These are phyloP conservation scores for Avena sativa DNA, from an alignment of 176 grass and related monocot species.

Conservation along the genomic window DNA sequence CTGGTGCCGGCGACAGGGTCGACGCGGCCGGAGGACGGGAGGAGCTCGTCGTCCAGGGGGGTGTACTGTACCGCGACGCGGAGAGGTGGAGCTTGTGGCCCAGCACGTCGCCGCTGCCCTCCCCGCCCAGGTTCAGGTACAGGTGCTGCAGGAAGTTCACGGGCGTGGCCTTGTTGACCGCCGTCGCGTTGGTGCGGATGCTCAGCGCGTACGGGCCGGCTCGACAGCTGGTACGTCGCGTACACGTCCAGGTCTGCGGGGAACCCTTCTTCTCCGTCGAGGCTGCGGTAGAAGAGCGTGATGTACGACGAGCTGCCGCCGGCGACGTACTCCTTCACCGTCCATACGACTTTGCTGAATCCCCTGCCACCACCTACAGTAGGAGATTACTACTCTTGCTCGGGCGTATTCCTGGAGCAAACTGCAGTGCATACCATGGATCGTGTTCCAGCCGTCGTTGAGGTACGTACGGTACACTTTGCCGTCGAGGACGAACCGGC, in stretches of 20 bases:
- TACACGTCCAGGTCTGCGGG: conserved; percentile 71
- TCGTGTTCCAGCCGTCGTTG: conserved; percentile 71
- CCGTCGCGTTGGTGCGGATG: conserved; percentile 58
- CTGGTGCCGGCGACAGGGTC: conserved; percentile 59
- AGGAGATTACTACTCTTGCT: not conserved
- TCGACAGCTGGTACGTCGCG: conserved; percentile 76
- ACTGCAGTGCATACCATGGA: conserved; percentile 61
- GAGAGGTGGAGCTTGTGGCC: conserved; percentile 64
- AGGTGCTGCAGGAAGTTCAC: conserved; percentile 74
- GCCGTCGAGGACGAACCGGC: conserved; percentile 66
- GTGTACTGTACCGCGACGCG: conserved; percentile 53
- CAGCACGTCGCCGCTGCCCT: conserved; percentile 66
- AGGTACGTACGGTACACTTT: conserved; percentile 54
- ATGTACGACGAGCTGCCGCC: conserved; percentile 68
- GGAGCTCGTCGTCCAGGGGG: conserved; percentile 53
- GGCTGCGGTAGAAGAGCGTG: conserved; percentile 75
- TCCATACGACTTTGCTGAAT: conserved; percentile 79
- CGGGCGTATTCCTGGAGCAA: not conserved
- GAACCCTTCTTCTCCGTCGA: conserved; percentile 88
- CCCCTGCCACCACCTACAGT: conserved; percentile 62
- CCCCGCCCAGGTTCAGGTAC: conserved; percentile 84
- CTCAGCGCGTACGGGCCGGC: conserved; percentile 49
- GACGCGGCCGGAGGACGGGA: conserved; percentile 66
- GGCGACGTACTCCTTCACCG: conserved; percentile 64
- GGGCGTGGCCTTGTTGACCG: conserved; percentile 68